These are phyloP conservation scores for Aspergillus sclerotialis DNA, from an alignment of 2,329 filamentous ascomycete genomes.

Conservation along the genomic window DNA sequence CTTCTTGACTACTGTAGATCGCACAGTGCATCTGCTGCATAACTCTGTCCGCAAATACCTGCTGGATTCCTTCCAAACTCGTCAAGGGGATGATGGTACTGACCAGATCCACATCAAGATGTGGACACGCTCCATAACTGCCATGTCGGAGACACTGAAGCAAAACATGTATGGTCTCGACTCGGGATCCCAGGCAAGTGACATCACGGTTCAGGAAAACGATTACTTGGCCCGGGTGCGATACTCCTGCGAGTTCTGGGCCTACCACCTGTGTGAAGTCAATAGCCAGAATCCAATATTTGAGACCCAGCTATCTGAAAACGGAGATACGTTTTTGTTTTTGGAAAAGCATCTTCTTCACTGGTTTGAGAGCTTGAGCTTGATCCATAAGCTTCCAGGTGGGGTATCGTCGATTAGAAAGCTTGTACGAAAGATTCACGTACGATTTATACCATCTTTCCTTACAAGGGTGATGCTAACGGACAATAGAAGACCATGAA, in stretches of 20 bases:
- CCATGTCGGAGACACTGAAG: neutral
- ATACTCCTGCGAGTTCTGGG: neutral
- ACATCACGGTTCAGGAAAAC: neutral
- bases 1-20: slow-evolving; percentile 7
- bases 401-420: slow-evolving; percentile 1
- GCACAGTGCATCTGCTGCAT: slow-evolving; percentile 10
- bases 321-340: neutral
- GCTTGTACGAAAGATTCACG: too few species aligned
- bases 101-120: neutral
- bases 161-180: neutral
- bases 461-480: too few species aligned
- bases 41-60: slow-evolving; percentile 13
- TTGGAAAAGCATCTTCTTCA: slow-evolving; percentile 4
- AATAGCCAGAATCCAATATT: neutral
- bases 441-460: too few species aligned
- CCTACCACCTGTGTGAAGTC: neutral
- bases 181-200: neutral
- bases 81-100: neutral
- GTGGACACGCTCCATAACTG: neutral
- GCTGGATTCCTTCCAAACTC: neutral
- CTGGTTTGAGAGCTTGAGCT: slow-evolving; percentile 5
- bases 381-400: slow-evolving; percentile 2
- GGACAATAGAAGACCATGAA: too few species aligned
- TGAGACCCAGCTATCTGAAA: too few species aligned
- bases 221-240: neutral